These are phyloP conservation scores for Lavandula angustifolia DNA, from an alignment of 257 asterid species.

Conservation along the genomic window DNA sequence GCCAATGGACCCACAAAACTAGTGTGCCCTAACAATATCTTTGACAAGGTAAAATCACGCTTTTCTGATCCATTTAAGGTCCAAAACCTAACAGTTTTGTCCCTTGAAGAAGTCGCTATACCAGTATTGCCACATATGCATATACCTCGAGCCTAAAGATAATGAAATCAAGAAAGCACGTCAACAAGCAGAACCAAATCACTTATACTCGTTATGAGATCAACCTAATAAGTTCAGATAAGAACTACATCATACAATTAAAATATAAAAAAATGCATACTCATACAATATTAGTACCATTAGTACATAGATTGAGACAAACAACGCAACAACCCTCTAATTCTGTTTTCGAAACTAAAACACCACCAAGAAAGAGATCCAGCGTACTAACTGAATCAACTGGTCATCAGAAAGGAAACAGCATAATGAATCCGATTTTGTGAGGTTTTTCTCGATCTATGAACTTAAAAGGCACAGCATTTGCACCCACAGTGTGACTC, in stretches of 20 bases:
- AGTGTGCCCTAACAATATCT: slow-evolving; percentile 84
- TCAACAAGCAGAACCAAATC: slow-evolving; percentile 8
- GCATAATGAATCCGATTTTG: not conserved
- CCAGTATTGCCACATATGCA: slow-evolving; percentile 81
- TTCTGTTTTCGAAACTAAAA: not conserved
- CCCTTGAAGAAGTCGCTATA: slow-evolving; percentile 96
- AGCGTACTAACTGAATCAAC: not conserved
- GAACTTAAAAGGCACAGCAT: too few relatives aligned
- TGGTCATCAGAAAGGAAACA: not conserved
- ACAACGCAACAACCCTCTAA: not conserved
- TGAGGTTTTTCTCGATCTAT: too few relatives aligned
- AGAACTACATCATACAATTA: slow-evolving; percentile 5
- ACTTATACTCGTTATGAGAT: not conserved
- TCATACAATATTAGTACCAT: slow-evolving; percentile 9
- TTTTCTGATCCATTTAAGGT: slow-evolving; percentile 56
- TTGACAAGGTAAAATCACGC: slow-evolving; percentile 58
- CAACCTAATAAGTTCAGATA: slow-evolving; percentile 18
- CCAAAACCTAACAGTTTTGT: slow-evolving; percentile 84
- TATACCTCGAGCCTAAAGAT: slow-evolving; percentile 81
- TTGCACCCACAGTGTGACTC: slow-evolving; percentile 11
- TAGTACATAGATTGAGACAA: slow-evolving; percentile 16
- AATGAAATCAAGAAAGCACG: not conserved
- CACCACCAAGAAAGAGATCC: not conserved
- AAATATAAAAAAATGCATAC: slow-evolving; percentile 7
- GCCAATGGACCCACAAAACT: slow-evolving; percentile 96